Base-by-base conservation (phyloP, 805 yeast genomes). In the Wickerhamomyces sydowiorum region DNA sequence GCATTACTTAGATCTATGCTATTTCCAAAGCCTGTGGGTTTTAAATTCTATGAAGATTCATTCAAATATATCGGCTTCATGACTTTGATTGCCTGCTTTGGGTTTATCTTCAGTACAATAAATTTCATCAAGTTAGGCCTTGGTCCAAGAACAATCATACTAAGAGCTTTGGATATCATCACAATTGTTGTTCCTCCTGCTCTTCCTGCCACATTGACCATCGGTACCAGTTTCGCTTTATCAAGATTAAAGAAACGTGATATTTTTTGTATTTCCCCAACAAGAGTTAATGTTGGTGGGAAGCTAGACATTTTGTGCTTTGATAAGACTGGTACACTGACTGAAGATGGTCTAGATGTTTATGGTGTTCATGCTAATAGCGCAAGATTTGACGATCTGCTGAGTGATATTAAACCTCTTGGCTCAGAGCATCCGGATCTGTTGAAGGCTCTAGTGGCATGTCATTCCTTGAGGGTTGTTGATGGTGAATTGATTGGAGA, bases 101-200 rank as follows among this genome's bases (percentile, higher is more conserved):
- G 99, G 0, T 93, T 93, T 56, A 66, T 82, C 3, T 75, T 86
- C 47, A 87, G 96, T 33, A 86, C 96, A 2, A 69, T 82, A 48
- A 86, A 88, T 56, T 93, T 93, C 60, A 73, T 91, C 45, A 70
- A 77, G 51, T 64, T 93, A 46, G 93, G 95, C 0, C 62, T 93
- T 30, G 80, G 83, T 5, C 74, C 75, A 47, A 70, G 70, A 37
- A 64, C 83, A 29, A 91, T 93, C 69, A 71, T 90, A 6, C 67
- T 93, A 42, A 75, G 99, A 52, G 98, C 98, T 0, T 68, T 93
- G 42, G 99, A 93, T 65, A 77, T 93, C 40, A 83, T 93, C 41
- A 93, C 99, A 0, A 89, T 93, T 59, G 99, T 93, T 7, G 96
- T 93, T 1, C 99, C 99, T 1, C 99, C 99, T 1, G 99, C 99